These are phyloP conservation scores for Fusarium sp. DNA, from an alignment of 2,329 filamentous ascomycete genomes.

Conservation along the genomic window DNA sequence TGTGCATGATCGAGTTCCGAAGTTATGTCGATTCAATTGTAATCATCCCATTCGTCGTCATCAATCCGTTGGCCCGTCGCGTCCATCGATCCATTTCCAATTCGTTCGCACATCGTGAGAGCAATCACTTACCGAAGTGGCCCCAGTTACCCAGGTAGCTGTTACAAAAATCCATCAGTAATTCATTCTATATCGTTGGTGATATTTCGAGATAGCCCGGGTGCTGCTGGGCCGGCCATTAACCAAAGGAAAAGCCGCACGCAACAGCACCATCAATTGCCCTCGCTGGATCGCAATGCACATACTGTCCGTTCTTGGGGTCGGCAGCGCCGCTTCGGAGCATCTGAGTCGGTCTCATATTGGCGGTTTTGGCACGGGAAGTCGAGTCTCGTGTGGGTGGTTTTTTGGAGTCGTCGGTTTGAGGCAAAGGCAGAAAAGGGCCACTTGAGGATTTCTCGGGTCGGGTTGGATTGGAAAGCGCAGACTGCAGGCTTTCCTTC, in stretches of 20 bases:
- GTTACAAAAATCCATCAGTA: conserved; percentile 44
- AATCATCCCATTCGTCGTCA: conserved; percentile 16
- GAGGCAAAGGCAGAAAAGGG: conserved; percentile 43
- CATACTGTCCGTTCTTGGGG: conserved; percentile 53
- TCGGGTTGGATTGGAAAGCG: conserved; percentile 43
- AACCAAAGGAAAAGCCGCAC: conserved; percentile 50
- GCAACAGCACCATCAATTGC: conserved; percentile 34
- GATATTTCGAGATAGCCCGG: conserved; percentile 18
- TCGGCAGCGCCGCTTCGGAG: conserved; percentile 49
- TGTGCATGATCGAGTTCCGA: neutral
- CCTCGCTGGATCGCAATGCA: conserved; percentile 31
- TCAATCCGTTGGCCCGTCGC: conserved; percentile 42
- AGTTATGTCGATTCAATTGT: conserved; percentile 31
- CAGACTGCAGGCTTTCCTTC: conserved; percentile 31
- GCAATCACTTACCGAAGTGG: conserved; percentile 71
- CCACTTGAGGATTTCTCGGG: conserved; percentile 45
- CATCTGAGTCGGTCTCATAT: conserved; percentile 57
- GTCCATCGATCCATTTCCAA: conserved; percentile 24
- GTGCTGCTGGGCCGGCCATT: conserved; percentile 20
- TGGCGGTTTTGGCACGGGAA: conserved; percentile 44
- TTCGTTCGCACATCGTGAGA: conserved; percentile 33
- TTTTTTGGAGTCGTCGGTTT: conserved; percentile 39
- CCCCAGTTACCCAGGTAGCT: conserved; percentile 84
- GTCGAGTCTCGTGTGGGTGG: conserved; percentile 35
- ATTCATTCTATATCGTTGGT: conserved; percentile 15